Base-by-base conservation (phyloP, 306 rosid species). In the Betula pendula region DNA sequence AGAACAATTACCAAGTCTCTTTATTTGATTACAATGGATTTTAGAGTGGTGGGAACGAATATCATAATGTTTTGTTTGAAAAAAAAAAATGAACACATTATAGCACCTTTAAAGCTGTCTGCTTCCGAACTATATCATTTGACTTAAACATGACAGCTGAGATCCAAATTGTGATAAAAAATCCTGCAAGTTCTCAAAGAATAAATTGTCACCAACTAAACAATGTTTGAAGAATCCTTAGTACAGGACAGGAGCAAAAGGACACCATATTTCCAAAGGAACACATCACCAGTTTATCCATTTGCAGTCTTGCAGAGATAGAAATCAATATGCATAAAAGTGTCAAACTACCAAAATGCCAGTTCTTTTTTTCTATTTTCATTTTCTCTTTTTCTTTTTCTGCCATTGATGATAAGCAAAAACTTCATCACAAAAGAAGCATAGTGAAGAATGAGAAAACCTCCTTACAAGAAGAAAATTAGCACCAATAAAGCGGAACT, bases 111-210 rank as follows among this genome's bases (percentile, higher is more conserved):
- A 96, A 82, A 83, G 98, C 89, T 52, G 98, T 96, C 88, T 96
- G 99, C 85, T 88, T 89, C 85, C 86, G 87, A 33, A 96, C 90
- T 74, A 93, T 77, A 82, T 96, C 97, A 77, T 89, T 96, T 19
- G 99, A 91, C 83, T 90, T 91, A 74, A 81, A 87, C 99, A 96
- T 87, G 79, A 96, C 89, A 85, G 91, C 97, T 42, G 96, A 87
- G 78, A 92, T 79, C 90, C 98, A 87, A 75, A 92, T 85, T 62
- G 92, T 88, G 59, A 89, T 84, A 82, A 96, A 88, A 84, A 92
- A 92, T 74, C 97, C 98, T 90, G 90, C 85, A 89, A 78, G 80
- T 85, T 73, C 31, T 49, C 76, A 75, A 77, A 51, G 17, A 66
- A 81, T 43, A 45, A 72, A 73, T 48, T 56, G 35, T 52, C 72